Evolutionary conservation across 1,284 basidiomycete genomes (phyloP).

Genomic region (Golubevia pallescens): DNA sequence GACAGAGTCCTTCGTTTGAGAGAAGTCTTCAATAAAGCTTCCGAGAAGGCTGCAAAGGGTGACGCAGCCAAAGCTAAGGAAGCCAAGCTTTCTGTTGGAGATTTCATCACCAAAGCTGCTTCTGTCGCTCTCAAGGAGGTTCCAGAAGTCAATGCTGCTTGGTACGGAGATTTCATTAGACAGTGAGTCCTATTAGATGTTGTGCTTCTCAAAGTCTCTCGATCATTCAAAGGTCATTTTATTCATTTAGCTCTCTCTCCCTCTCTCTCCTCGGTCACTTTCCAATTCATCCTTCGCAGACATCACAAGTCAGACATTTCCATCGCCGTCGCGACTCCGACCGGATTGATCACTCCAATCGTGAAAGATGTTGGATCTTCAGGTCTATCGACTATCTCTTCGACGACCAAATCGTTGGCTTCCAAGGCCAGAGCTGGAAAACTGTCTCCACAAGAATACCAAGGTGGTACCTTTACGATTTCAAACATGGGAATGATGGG

Average conservation of each 20-base stretch:
- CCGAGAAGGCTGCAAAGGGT: conserved; percentile 44
- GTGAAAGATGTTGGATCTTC: conserved; percentile 89
- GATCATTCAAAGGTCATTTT: neutral
- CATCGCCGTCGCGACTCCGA: conserved; percentile 93
- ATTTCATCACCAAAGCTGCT: conserved; percentile 96
- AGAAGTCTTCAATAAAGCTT: conserved; percentile 85
- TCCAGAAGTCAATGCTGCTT: conserved; percentile 96
- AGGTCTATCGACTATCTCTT: conserved; percentile 88
- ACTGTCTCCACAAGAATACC: conserved; percentile 90
- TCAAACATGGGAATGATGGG: conserved; percentile 99
- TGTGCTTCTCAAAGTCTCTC: neutral
- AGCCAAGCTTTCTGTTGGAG: conserved; percentile 91
- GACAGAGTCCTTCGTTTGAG: conserved; percentile 92
- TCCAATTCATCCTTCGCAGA: conserved; percentile 66
- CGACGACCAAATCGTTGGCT: conserved; percentile 89
- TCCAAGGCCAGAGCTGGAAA: conserved; percentile 96
- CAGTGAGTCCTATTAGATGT: conserved; percentile 73
- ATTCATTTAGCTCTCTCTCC: neutral
- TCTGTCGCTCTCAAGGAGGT: conserved; percentile 90
- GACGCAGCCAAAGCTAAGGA: conserved; percentile 75
- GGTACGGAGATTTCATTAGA: conserved; percentile 93
- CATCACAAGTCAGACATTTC: conserved; percentile 97
- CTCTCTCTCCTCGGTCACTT: too few species aligned
- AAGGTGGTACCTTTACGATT: conserved; percentile 98
- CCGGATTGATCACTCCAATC: conserved; percentile 96